A percentile compares a stretch with the other conserved stretches of the same genome.
Evolutionary conservation across 805 yeast genomes (phyloP).

Genomic region (Lachancea lanzarotensis): DNA sequence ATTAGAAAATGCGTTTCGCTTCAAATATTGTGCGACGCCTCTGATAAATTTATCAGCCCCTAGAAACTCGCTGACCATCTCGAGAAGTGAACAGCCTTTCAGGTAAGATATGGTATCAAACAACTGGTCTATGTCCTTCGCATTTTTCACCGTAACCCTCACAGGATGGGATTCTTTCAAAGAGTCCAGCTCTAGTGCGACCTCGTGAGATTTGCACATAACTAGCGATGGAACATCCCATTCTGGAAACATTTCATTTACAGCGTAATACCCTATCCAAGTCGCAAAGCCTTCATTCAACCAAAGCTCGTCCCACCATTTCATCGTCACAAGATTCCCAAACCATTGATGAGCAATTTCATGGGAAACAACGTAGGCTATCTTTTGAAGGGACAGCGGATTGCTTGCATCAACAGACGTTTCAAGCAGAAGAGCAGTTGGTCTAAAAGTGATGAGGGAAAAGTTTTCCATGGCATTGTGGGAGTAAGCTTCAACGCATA

Average conservation of each 20-base stretch:
- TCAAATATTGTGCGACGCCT: slow-evolving; percentile 67
- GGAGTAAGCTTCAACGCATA: slow-evolving; percentile 66
- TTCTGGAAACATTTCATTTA: slow-evolving; percentile 64
- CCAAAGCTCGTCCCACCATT: slow-evolving; percentile 93
- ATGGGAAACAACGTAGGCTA: slow-evolving; percentile 77
- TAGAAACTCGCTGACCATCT: slow-evolving; percentile 67
- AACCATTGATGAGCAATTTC: slow-evolving; percentile 92
- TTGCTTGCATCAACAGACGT: slow-evolving; percentile 13
- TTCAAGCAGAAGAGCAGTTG: slow-evolving; percentile 45
- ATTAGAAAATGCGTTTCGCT: slow-evolving; percentile 56
- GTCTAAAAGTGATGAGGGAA: slow-evolving; percentile 70
- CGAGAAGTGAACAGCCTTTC: slow-evolving; percentile 72
- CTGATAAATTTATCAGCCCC: slow-evolving; percentile 63
- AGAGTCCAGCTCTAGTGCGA: slow-evolving; percentile 46
- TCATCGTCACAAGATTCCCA: slow-evolving; percentile 84
- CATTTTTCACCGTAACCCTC: slow-evolving; percentile 73
- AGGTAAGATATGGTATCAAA: slow-evolving; percentile 77
- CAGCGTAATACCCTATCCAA: slow-evolving; percentile 70
- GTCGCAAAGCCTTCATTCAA: slow-evolving; percentile 81
- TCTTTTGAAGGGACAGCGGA: slow-evolving; percentile 56
- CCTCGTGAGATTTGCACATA: slow-evolving; percentile 36
- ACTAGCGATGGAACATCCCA: slow-evolving; percentile 69
- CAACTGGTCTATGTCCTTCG: slow-evolving; percentile 73
- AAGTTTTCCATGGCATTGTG: slow-evolving; percentile 92
- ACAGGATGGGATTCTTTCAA: slow-evolving; percentile 69